A percentile compares a stretch with the other conserved stretches of the same genome.
Evolutionary conservation across 73 alveolate genomes (phyloP).

Genomic region (Strombidium stylifer): DNA sequence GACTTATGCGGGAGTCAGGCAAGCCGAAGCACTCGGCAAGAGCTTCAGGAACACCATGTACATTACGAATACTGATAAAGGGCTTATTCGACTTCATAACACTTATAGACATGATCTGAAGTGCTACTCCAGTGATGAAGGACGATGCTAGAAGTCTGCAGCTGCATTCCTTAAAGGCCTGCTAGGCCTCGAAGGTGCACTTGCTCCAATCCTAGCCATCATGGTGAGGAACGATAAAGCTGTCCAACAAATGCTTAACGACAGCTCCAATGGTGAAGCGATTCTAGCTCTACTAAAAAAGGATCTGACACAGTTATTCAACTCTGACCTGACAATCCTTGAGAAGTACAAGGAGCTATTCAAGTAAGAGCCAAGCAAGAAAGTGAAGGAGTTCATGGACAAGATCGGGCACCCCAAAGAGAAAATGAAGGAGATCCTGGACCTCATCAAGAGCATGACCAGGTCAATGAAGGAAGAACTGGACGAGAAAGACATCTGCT

Average conservation of each 20-base stretch:
- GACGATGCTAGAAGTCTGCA: slow-evolving; percentile 95
- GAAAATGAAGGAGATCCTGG: slow-evolving; percentile 22
- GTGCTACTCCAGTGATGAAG: slow-evolving; percentile 95
- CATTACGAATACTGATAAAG: slow-evolving; percentile 81
- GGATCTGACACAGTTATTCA: slow-evolving; percentile 60
- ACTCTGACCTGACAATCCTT: slow-evolving; percentile 58
- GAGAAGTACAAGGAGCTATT: slow-evolving; percentile 67
- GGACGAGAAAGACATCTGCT: slow-evolving; percentile 20
- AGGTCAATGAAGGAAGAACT: slow-evolving; percentile 35
- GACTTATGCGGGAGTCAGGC: slow-evolving; percentile 93
- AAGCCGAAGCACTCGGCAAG: slow-evolving; percentile 85
- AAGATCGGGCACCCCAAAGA: slow-evolving; percentile 21
- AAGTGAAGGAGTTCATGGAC: too few relatives aligned
- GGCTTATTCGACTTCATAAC: slow-evolving; percentile 89
- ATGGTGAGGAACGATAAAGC: slow-evolving; percentile 90
- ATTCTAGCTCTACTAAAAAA: slow-evolving; percentile 59
- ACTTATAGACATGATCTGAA: slow-evolving; percentile 96
- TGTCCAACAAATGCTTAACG: slow-evolving; percentile 64
- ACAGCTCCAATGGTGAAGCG: slow-evolving; percentile 65
- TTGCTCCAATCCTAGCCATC: slow-evolving; percentile 88
- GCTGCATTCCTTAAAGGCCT: slow-evolving; percentile 95
- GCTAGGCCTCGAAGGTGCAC: slow-evolving; percentile 85
- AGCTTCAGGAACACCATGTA: slow-evolving; percentile 81
- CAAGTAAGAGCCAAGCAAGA: too few relatives aligned
- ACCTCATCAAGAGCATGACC: slow-evolving; percentile 28